Conservation (phyloP, 2,329 filamentous ascomycete species). For the Balansia obtecta region DNA sequence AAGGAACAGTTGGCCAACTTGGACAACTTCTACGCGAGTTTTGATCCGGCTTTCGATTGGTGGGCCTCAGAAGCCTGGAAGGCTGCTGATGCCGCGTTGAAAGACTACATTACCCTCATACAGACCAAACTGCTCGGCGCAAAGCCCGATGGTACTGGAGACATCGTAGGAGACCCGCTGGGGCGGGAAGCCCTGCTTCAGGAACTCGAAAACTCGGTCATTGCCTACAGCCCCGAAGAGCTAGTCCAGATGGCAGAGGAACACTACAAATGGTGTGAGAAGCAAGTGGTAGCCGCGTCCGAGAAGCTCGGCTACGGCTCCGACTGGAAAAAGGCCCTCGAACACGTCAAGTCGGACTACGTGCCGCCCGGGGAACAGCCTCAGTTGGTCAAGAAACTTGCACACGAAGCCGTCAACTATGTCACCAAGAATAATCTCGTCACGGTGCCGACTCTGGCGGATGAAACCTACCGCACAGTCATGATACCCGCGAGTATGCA, state of each 20-base stretch:
- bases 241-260: slow-evolving; percentile 36
- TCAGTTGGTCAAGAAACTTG: slow-evolving; percentile 36
- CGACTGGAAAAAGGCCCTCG: slow-evolving; percentile 40
- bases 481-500: slow-evolving; percentile 43
- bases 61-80: slow-evolving; percentile 37
- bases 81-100: slow-evolving; percentile 24
- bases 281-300: slow-evolving; percentile 40
- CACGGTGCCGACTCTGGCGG: slow-evolving; percentile 39
- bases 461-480: slow-evolving; percentile 40
- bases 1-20: slow-evolving; percentile 31
- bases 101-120: slow-evolving; percentile 24
- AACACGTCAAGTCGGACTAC: slow-evolving; percentile 41
- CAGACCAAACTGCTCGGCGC: slow-evolving; percentile 32
- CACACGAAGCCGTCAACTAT: slow-evolving; percentile 37
- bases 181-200: slow-evolving; percentile 36
- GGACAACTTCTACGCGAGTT: slow-evolving; percentile 38
- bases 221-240: slow-evolving; percentile 45
- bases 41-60: slow-evolving; percentile 45
- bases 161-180: slow-evolving; percentile 45
- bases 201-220: slow-evolving; percentile 43
- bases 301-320: slow-evolving; percentile 32
- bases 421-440: slow-evolving; percentile 41
- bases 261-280: slow-evolving; percentile 43
- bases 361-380: slow-evolving; percentile 42
- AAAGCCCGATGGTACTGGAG: slow-evolving; percentile 27